phyloP scores from a whole-genome alignment of 306 rosid genomes.

The Biancaea sappan region DNA sequence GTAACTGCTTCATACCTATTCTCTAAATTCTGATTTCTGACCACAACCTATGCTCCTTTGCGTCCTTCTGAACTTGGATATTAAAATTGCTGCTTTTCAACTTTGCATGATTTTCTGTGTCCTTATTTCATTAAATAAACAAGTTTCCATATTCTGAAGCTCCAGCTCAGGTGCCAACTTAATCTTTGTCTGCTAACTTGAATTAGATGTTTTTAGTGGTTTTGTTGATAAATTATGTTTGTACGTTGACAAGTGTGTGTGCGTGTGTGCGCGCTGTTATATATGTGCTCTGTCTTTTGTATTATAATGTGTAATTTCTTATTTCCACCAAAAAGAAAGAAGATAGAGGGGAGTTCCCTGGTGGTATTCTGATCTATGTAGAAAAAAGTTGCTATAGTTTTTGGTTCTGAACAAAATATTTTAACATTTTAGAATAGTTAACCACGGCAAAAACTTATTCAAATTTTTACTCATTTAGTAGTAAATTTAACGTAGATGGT shows the following conservation, averaged over 20 bases:
- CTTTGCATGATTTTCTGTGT: conserved; percentile 2
- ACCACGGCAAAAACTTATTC: too few species aligned
- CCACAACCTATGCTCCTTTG: too few species aligned
- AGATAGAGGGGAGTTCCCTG: not conserved
- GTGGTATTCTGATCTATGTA: not conserved
- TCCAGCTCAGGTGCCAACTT: not conserved
- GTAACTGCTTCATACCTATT: conserved; percentile 14
- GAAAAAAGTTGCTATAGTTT: not conserved
- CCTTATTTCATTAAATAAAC: not conserved
- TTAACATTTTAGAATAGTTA: too few species aligned
- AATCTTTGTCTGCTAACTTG: not conserved
- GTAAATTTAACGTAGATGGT: not conserved
- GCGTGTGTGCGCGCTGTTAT: too few species aligned
- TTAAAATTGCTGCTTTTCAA: not conserved
- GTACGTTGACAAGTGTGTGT: not conserved
- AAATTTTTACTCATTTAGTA: not conserved
- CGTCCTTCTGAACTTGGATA: not conserved
- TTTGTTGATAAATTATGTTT: not conserved
- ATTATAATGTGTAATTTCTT: too few species aligned
- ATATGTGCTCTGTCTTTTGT: not conserved
- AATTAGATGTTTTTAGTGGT: not conserved
- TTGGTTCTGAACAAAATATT: not conserved
- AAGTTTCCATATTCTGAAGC: conserved; percentile 3
- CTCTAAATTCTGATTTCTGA: too few species aligned
- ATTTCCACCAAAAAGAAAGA: not conserved